Evolutionary conservation across 1,284 basidiomycete genomes (phyloP), one percentile per base, ranked within the genome.

Genomic region (Boletellus deceptivus): DNA sequence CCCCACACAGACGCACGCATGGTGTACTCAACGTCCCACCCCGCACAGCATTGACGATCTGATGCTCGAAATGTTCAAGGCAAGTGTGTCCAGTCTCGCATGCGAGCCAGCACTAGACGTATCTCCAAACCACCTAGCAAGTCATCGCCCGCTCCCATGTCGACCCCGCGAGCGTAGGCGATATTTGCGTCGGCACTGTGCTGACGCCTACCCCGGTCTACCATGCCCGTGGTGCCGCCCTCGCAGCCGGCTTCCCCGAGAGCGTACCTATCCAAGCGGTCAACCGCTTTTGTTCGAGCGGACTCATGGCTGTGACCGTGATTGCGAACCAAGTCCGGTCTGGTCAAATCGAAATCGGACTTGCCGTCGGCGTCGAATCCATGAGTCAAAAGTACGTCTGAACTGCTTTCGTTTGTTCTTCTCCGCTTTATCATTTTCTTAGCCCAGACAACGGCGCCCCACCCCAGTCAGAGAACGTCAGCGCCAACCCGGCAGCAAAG

Each of bases 281-380:
- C 63, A 92, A 92, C 67, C 76, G 91, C 38, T 91, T 86, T 69
- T 91, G 89, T 61, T 87, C 86, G 1, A 87, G 84, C 53, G 88
- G 88, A 27, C 77, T 89, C 31, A 88, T 88, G 82, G 80, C 84
- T 9, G 73, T 83, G 16, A 85, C 83, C 3, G 78, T 79, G 35
- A 85, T 95, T 53, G 80, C 89, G 22, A 94, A 93, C 70, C 83
- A 91, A 64, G 88, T 95, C 53, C 78, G 82, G 25, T 77, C 78
- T 10, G 89, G 90, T 25, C 89, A 95, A 65, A 93, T 93, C 53
- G 83, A 93, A 49, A 76, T 93, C 55, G 93, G 92, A 3, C 76
- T 95, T 8, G 92, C 92, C 2, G 70, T 91, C 33, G 93, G 93
- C 10, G 78, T 89, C 17, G 92, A 96, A 70, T 86, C 82, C 70